A percentile compares a stretch with the other conserved stretches of the same genome.
Evolutionary conservation across 2,329 filamentous ascomycete species (phyloP).

Genomic region (Colletotrichum echinochloae): DNA sequence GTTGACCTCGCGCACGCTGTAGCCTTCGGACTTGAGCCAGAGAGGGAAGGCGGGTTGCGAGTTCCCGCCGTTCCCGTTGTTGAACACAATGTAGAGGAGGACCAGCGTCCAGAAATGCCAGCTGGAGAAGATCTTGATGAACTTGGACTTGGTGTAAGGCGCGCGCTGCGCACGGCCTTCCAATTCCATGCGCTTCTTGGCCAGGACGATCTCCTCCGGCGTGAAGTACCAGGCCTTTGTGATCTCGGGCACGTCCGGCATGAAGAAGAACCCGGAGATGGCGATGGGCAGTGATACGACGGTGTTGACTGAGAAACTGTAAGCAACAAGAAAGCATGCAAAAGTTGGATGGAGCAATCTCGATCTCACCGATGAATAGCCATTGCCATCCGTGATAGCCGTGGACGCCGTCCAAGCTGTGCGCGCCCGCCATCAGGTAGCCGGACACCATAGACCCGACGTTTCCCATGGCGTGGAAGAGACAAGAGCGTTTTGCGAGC

Average conservation of each 20-base stretch:
- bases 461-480: constrained; percentile 62
- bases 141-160: constrained; percentile 58
- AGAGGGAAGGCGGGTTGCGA: constrained; percentile 52
- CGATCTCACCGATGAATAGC: constrained; percentile 60
- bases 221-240: constrained; percentile 50
- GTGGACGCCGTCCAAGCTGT: constrained; percentile 61
- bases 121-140: constrained; percentile 70
- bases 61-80: constrained; percentile 59
- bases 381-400: constrained; percentile 66
- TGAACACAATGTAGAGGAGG: constrained; percentile 56
- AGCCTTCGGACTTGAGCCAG: constrained; percentile 56
- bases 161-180: constrained; percentile 58
- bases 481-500: constrained; percentile 63
- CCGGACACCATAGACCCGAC: constrained; percentile 69
- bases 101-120: constrained; percentile 55
- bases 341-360: not conserved
- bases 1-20: constrained; percentile 63
- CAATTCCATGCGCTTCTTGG: constrained; percentile 48
- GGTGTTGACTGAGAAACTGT: constrained; percentile 56
- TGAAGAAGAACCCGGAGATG: constrained; percentile 61
- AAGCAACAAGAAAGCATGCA: no score
- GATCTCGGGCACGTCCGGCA: constrained; percentile 60
- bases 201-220: constrained; percentile 44
- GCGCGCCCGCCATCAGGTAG: constrained; percentile 66
- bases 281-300: constrained; percentile 66